These are phyloP conservation scores for Hypoxylon sp. DNA, from an alignment of 2,329 filamentous ascomycete species.

Conservation along the genomic window DNA sequence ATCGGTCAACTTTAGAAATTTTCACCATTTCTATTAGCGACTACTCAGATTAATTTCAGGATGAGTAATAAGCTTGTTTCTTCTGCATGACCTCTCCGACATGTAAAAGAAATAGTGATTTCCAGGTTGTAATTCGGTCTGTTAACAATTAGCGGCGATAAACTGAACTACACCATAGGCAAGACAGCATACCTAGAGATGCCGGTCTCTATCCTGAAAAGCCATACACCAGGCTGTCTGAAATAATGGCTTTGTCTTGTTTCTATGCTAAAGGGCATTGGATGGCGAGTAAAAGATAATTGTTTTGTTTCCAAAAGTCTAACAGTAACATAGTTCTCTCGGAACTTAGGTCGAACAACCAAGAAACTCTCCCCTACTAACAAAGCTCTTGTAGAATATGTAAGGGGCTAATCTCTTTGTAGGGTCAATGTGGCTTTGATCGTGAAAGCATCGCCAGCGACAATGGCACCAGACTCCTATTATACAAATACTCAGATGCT, in stretches of 20 bases:
- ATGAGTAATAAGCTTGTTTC: constrained; percentile 7
- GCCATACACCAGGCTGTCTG: neutral
- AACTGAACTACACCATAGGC: neutral
- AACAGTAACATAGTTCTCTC: neutral
- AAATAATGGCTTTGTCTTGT: constrained; percentile 3
- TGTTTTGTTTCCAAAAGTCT: too few species aligned
- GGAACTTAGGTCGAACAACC: neutral
- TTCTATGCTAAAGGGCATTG: constrained; percentile 3
- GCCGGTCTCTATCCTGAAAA: neutral
- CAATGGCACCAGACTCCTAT: neutral
- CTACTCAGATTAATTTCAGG: neutral
- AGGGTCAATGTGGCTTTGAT: neutral
- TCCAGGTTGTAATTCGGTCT: neutral
- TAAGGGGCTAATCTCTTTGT: constrained; percentile 25
- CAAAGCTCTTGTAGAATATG: constrained; percentile 11
- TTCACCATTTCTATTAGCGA: neutral
- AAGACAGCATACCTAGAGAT: neutral
- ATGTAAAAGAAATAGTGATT: neutral
- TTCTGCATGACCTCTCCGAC: constrained; percentile 11
- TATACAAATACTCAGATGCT: constrained; percentile 25
- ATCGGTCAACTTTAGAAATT: constrained; percentile 21
- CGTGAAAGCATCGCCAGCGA: neutral
- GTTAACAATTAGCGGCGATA: neutral
- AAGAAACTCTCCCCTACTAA: constrained; percentile 2
- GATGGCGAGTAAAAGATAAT: constrained; percentile 7